These are phyloP conservation scores for Terfezia boudieri DNA, from an alignment of 495 filamentous ascomycete species.

Conservation along the genomic window DNA sequence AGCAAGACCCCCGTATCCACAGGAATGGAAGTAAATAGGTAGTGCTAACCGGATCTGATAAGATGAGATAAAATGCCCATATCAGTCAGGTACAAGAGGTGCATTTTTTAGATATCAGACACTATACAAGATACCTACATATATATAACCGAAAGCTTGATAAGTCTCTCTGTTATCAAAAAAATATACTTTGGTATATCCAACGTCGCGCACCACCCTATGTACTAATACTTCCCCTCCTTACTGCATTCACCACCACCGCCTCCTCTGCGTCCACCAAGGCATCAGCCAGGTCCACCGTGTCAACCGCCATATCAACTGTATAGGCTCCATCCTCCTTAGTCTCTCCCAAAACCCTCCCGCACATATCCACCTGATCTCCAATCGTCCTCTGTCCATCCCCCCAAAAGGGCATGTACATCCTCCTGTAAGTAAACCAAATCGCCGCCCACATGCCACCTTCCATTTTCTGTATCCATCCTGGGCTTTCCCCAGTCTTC, in stretches of 20 bases:
- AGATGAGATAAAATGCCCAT: too few species aligned
- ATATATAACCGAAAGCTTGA: too few species aligned
- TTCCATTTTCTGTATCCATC: slow-evolving; percentile 32
- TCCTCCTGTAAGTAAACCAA: background rate
- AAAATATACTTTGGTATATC: too few species aligned
- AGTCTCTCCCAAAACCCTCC: background rate
- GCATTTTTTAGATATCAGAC: too few species aligned
- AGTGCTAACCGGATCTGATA: too few species aligned
- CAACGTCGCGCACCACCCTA: too few species aligned
- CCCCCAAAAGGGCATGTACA: background rate
- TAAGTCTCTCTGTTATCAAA: too few species aligned
- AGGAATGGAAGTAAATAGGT: too few species aligned
- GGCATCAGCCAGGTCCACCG: background rate
- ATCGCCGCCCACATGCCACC: slow-evolving; percentile 1
- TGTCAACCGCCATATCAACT: background rate
- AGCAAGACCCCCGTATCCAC: too few species aligned
- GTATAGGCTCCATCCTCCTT: background rate
- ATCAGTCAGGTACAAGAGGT: too few species aligned
- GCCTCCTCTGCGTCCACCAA: background rate
- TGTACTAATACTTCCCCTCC: background rate
- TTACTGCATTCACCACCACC: background rate
- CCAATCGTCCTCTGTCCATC: background rate
- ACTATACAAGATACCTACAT: too few species aligned
- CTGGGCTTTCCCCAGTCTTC: slow-evolving; percentile 40
- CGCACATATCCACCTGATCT: background rate